Evolutionary conservation across 371 early-diverging fungal species (phyloP), one percentile per base, ranked within the genome.

Genomic region (Mucor saturninus): DNA sequence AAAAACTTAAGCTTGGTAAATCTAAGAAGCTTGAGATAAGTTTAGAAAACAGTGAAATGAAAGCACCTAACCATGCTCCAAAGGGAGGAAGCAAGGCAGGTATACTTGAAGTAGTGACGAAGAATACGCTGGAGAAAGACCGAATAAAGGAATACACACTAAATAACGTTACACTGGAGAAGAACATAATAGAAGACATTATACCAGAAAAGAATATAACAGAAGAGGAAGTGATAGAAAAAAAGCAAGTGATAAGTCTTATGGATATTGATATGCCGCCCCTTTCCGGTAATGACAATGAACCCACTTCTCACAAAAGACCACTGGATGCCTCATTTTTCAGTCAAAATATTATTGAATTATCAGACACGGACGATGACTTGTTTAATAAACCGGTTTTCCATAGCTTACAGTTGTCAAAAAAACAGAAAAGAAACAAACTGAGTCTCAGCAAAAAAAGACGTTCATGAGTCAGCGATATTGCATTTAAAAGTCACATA

Each of bases 401-500:
- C 30, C 51, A 62, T 49, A 62, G 50, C 29, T 13, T 68, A 9
- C 62, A 54, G 43, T 35, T 67, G 15, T 62, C 62, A 5, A 62
- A 54, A 35, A 67, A 67, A 42, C 21, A 46, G 3, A 53, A 56
- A 14, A 38, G 67, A 49, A 67, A 15, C 10, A 58, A 59, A 38
- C 42, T 59, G 9, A 59, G 59, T 35, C 30, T 65, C 15, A 59
- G 60, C 39, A 59, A 45, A 48, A 39, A 49, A 15, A 57, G 59
- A 49, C 42, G n/a, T 28, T 40, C 5, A 55, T 59, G 67, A 67
- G 54, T 67, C 67, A 67, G 62, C 67, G 35, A 29, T 57, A 62
- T 53, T 61, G 26, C 14, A 26, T 26, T 62, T 30, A 57, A 42
- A 57, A 58, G 67, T 67, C 61, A 62, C 61, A 54, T n/a, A n/a